Evolutionary conservation across 768 basidiomycete species (phyloP).

Genomic region (Amanita muscaria): DNA sequence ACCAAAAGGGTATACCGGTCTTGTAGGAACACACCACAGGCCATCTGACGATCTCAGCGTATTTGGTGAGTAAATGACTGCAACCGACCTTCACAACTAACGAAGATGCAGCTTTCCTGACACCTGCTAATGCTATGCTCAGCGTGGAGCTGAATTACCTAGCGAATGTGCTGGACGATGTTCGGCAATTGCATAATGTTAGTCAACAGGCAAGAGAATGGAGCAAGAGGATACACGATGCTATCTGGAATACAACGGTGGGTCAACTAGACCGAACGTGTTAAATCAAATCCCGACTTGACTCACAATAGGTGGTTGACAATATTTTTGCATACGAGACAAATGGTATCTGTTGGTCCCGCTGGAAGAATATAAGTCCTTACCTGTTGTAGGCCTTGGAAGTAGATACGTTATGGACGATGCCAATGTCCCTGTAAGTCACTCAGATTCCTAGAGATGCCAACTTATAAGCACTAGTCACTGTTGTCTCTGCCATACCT

Average conservation of each 20-base stretch:
- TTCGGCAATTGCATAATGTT: slow-evolving; percentile 38
- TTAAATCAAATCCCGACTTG: too few relatives aligned
- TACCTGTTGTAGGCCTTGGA: slow-evolving; percentile 41
- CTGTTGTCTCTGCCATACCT: slow-evolving; percentile 74
- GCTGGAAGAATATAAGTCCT: background rate
- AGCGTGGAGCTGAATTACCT: slow-evolving; percentile 62
- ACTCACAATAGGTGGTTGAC: slow-evolving; percentile 52
- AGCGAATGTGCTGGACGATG: slow-evolving; percentile 47
- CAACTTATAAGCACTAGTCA: slow-evolving; percentile 34
- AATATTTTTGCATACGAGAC: slow-evolving; percentile 71
- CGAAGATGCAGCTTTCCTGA: slow-evolving; percentile 50
- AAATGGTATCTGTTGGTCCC: slow-evolving; percentile 37
- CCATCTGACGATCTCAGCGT: slow-evolving; percentile 69
- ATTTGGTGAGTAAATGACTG: slow-evolving; percentile 37
- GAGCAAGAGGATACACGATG: slow-evolving; percentile 48
- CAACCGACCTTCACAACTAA: slow-evolving; percentile 1
- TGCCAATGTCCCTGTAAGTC: slow-evolving; percentile 70
- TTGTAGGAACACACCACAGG: slow-evolving; percentile 69
- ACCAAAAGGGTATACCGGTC: slow-evolving; percentile 65
- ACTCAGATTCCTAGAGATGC: background rate
- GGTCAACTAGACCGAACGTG: slow-evolving; percentile 12
- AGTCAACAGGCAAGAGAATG: slow-evolving; percentile 45
- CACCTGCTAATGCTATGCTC: slow-evolving; percentile 77
- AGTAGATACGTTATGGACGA: slow-evolving; percentile 77
- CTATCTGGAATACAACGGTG: slow-evolving; percentile 58